Evolutionary conservation across 768 basidiomycete genomes (phyloP).

Genomic region (Kwoniella botswanensis): DNA sequence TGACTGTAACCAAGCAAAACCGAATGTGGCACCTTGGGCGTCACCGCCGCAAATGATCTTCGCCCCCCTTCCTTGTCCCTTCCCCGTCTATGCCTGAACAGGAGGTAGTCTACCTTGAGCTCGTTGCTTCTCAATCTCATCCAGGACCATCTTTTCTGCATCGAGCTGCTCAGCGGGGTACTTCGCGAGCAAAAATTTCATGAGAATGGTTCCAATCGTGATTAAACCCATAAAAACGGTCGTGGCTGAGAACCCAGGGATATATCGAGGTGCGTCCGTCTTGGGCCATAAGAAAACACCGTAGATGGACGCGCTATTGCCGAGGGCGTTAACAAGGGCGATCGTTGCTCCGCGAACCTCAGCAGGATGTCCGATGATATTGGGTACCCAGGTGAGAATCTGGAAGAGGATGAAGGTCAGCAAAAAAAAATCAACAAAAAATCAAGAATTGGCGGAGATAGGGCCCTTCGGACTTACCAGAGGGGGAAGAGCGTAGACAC

Average conservation of each 20-base stretch:
- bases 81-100: no score
- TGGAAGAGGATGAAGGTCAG: conserved; percentile 4
- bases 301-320: conserved; percentile 55
- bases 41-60: no score
- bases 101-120: conserved; percentile 1
- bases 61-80: no score
- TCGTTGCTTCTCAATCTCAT: conserved; percentile 47
- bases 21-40: no score
- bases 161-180: conserved; percentile 47
- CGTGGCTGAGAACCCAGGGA: conserved; percentile 55
- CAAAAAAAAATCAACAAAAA: no score
- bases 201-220: conserved; percentile 41
- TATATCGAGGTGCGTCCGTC: conserved; percentile 51
- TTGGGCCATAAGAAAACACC: conserved; percentile 57
- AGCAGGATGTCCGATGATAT: conserved; percentile 43
- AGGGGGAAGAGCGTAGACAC: conserved; percentile 53
- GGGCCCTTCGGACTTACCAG: conserved; percentile 20
- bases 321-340: conserved; percentile 52
- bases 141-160: conserved; percentile 41
- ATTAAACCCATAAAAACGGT: conserved; percentile 49
- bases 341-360: no score
- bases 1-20: background rate
- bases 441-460: no score
- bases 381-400: conserved; percentile 56
- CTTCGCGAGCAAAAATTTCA: conserved; percentile 45